Conservation (phyloP, 2,329 filamentous ascomycete genomes). For the Magnaporthiopsis rhizophila region DNA sequence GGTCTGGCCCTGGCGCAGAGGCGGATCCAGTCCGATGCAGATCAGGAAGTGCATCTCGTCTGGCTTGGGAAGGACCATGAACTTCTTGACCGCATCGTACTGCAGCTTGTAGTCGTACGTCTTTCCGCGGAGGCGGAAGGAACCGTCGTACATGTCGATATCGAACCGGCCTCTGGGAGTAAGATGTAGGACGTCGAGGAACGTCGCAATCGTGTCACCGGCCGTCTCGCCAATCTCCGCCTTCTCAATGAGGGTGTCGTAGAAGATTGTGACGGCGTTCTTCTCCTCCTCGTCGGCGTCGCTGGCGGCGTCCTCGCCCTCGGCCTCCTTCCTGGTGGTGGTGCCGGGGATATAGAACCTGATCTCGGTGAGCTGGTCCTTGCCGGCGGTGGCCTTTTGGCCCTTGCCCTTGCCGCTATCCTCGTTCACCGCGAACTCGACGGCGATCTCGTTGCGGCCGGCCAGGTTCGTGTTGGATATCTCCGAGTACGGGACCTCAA, state of each 20-base stretch:
- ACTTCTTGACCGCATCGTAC: constrained; percentile 96
- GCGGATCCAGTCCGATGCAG: constrained; percentile 87
- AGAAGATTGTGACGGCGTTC: constrained; percentile 94
- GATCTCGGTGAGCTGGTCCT: constrained; percentile 96
- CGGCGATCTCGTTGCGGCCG: constrained; percentile 93
- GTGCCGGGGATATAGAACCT: constrained; percentile 96
- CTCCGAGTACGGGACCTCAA: constrained; percentile 94
- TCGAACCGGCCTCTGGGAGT: constrained; percentile 99
- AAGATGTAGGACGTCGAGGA: constrained; percentile 92
- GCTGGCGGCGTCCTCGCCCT: constrained; percentile 66
- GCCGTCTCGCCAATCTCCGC: constrained; percentile 98
- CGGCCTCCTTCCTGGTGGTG: constrained; percentile 66
- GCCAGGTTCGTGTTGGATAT: constrained; percentile 97
- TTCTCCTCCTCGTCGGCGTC: constrained; percentile 71
- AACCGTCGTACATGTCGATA: constrained; percentile 98
- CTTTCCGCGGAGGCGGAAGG: constrained; percentile 94
- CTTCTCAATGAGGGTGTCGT: constrained; percentile 96
- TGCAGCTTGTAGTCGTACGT: constrained; percentile 99
- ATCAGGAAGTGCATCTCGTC: constrained; percentile 95
- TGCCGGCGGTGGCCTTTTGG: constrained; percentile 80
- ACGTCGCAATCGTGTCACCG: constrained; percentile 96
- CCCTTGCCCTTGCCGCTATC: constrained; percentile 68
- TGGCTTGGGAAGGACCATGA: constrained; percentile 97
- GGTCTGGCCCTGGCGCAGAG: constrained; percentile 92
- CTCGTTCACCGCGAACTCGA: constrained; percentile 79